phyloP scores from a whole-genome alignment of 2,329 filamentous ascomycete genomes.

The Rachicladosporium sp. region DNA sequence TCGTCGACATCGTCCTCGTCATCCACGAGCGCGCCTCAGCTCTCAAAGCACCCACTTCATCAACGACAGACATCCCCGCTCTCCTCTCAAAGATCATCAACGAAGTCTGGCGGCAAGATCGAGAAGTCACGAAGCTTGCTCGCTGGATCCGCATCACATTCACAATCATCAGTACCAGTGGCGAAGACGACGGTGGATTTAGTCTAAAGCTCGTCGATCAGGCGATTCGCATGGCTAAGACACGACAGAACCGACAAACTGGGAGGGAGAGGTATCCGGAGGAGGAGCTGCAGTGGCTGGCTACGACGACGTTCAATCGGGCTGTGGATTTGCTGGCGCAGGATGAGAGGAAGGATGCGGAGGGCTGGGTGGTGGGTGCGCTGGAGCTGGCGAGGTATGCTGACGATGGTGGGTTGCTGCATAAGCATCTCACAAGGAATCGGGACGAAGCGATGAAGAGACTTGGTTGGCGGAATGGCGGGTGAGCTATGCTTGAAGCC shows the following conservation, averaged over 20 bases:
- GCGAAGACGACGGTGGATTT: slow-evolving; percentile 27
- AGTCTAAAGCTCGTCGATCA: slow-evolving; percentile 46
- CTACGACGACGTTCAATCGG: slow-evolving; percentile 56
- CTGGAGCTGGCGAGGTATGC: slow-evolving; percentile 49
- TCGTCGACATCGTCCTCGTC: slow-evolving; percentile 35
- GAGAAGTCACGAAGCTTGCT: slow-evolving; percentile 49
- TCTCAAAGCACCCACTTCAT: slow-evolving; percentile 12
- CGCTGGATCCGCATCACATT: slow-evolving; percentile 72
- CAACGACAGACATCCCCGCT: slow-evolving; percentile 12
- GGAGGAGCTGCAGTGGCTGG: slow-evolving; percentile 66
- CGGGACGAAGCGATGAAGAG: slow-evolving; percentile 12
- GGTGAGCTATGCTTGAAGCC: background rate
- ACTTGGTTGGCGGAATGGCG: background rate
- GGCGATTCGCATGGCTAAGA: slow-evolving; percentile 40
- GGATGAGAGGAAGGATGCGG: slow-evolving; percentile 43
- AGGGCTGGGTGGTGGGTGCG: slow-evolving; percentile 51
- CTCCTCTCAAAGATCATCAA: slow-evolving; percentile 57
- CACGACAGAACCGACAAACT: slow-evolving; percentile 1
- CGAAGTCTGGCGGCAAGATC: slow-evolving; percentile 42
- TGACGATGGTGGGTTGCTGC: slow-evolving; percentile 35
- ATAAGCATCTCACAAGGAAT: slow-evolving; percentile 27
- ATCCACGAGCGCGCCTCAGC: slow-evolving; percentile 27
- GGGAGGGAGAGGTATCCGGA: slow-evolving; percentile 40
- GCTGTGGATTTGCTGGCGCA: slow-evolving; percentile 52
- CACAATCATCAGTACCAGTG: slow-evolving; percentile 38